Evolutionary conservation across 2,329 filamentous ascomycete species (phyloP).

Genomic region (Penicillium aurantiogriseum): DNA sequence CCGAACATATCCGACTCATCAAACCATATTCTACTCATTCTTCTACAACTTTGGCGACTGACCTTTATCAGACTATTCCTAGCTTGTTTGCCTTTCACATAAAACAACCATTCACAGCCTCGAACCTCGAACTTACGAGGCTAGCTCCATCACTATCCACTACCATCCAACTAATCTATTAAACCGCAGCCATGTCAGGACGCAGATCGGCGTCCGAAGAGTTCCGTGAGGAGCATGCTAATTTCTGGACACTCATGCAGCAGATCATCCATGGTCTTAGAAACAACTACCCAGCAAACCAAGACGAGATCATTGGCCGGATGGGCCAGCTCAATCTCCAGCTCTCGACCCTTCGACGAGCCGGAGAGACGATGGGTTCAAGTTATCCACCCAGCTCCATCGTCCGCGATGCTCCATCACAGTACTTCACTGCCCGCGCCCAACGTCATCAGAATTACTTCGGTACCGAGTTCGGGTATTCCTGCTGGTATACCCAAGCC

Average conservation of each 20-base stretch:
- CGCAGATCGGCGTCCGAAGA: not conserved
- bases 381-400: not conserved
- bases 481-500: constrained; percentile 6
- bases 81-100: not conserved
- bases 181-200: not conserved
- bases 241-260: not conserved
- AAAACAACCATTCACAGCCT: not conserved
- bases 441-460: constrained; percentile 4
- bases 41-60: too few species aligned
- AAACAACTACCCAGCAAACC: not conserved
- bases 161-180: not conserved
- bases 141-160: not conserved
- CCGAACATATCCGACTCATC: not conserved
- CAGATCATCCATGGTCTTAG: not conserved
- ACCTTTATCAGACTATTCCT: not conserved
- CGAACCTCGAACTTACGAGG: not conserved
- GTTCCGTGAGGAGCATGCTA: not conserved
- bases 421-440: not conserved
- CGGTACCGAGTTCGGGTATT: constrained; percentile 1
- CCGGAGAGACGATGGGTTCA: not conserved
- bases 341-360: not conserved
- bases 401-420: not conserved
- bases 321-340: not conserved
- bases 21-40: not conserved
- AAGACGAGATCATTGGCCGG: not conserved